Percentiles rank a stretch among this genome's conserved stretches.
These are phyloP conservation scores for Haplographium delicatum DNA, from an alignment of 495 filamentous ascomycete species.

Conservation along the genomic window DNA sequence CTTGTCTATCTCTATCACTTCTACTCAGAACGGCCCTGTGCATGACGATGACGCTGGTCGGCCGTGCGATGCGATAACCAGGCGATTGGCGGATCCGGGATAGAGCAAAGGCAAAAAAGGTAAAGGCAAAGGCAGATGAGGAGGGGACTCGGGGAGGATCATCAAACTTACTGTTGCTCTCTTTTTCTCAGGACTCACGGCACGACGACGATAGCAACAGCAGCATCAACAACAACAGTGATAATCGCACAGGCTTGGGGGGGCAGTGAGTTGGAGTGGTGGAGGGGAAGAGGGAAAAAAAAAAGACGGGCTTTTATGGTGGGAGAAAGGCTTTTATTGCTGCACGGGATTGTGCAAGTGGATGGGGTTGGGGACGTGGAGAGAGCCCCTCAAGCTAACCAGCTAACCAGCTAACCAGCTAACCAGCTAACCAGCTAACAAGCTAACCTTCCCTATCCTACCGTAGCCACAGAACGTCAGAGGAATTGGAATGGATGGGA, in stretches of 20 bases:
- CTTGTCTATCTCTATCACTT: neutral
- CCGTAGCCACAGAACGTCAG: too few species aligned
- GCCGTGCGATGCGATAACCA: slow-evolving; percentile 17
- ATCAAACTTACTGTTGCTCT: slow-evolving; percentile 2
- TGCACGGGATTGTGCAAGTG: slow-evolving; percentile 1
- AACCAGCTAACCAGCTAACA: neutral
- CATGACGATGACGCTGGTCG: slow-evolving; percentile 14
- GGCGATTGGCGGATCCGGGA: slow-evolving; percentile 12
- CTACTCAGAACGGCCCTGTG: slow-evolving; percentile 5
- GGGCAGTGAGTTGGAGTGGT: neutral
- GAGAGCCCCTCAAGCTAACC: neutral
- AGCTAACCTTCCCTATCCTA: neutral
- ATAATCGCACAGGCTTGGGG: neutral
- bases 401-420: neutral
- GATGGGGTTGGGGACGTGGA: slow-evolving; percentile 2
- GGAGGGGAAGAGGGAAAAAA: neutral
- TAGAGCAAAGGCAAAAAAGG: neutral
- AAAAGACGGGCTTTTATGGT: neutral
- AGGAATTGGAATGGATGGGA: too few species aligned
- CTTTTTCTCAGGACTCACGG: neutral
- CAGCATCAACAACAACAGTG: neutral
- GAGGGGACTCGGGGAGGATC: neutral
- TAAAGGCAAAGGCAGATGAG: slow-evolving; percentile 5
- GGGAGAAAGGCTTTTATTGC: slow-evolving; percentile 10
- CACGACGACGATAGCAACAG: neutral